Evolutionary conservation across 2,329 filamentous ascomycete genomes (phyloP), one percentile per base, ranked within the genome.

Genomic region (Ceratocystis cubensis): DNA sequence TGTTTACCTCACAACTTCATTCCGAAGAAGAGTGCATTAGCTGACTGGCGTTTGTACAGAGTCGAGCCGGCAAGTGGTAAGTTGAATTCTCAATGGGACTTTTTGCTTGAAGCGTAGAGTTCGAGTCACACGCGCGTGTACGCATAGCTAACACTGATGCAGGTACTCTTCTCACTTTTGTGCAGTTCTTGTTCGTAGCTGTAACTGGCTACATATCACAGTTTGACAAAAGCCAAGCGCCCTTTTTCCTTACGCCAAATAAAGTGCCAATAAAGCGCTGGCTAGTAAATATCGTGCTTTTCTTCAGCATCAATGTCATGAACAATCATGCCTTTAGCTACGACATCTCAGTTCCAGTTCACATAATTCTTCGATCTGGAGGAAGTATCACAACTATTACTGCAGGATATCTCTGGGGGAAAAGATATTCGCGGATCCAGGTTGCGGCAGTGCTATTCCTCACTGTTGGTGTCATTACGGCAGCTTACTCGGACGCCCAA

Each of bases 301-400:
- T 97, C 77, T 94, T 96, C 75, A 83, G 84, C 69, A 94, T 99
- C 76, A 99, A 97, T 72, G 85, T 97, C 67, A 78, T 99, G 73
- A 99, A 99, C 77, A 99, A 99, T 72, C 93, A 93, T 80, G 94
- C 93, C 5, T 99, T 99, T 75, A 92, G 91, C 69, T 99, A 96
- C 77, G 87, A 91, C 71, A 97, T 99, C 66, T 96, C 91, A 5
- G 91, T 99, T 0, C 94, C 94, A 1, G 86, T 99, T 62, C 94
- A 99, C 74, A 99, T 99, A 72, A 97, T 99, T 70, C 80, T 99
- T 37, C 85, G 94, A 65, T 96, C 92, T 62, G 96, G 93, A 63
- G 94, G 94, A 17, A 96, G 92, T 72, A 95, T 97, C 69, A 95
- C 92, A 3, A 97, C 94, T 7, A 96, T 99, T 84, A 77, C 87